Base-by-base conservation (phyloP, 106 monocot species). In the Cymbidium sinense region DNA sequence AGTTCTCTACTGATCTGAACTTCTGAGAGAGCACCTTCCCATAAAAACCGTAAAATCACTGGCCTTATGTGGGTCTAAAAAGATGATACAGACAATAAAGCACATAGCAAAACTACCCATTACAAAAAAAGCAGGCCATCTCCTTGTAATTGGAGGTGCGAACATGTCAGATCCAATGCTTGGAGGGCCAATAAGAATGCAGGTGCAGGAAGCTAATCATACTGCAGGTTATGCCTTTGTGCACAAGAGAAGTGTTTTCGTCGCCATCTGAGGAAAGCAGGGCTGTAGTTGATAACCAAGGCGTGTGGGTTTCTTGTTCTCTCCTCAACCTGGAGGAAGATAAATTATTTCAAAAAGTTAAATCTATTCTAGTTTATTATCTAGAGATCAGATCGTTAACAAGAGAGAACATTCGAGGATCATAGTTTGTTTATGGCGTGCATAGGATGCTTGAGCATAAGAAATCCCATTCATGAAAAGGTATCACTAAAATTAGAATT, bases 31-130 rank as follows among this genome's bases (percentile, higher is more conserved):
- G 64, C 84, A 83, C 75, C 90, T 81, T 39, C 86, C 83, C 44
- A 94, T 81, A 21, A 91, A 80, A 37, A 86, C 75, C 2, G 75
- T 74, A 71, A 89, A 81, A 50, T 82, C 83, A 18, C 75, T 73
- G 20, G 78, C 82, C 43, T 84, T 85, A 20, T 81, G 85, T 18
- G 96, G 93, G 31, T 93, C 90, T 70, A 91, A 52, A 39, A 96
- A 70, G 20, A 77, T 84, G 30, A 88, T 69, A 80, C 93, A 96
- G 18, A 90, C 80, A n/a, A 84, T 79, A 30, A 91, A 82, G 75
- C 96, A 96, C 78, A 91, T 65, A 2, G 86, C 73, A 76, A 87
- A 72, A 70, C 71, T 80, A 41, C 83, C 83, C 79, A 87, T 74
- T 18, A 83, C 75, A 74, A 90, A 73, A 31, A 89, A 20, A 29